Base-by-base conservation (phyloP, 441 rosid species). In the Cnidoscolus chayamansa region DNA sequence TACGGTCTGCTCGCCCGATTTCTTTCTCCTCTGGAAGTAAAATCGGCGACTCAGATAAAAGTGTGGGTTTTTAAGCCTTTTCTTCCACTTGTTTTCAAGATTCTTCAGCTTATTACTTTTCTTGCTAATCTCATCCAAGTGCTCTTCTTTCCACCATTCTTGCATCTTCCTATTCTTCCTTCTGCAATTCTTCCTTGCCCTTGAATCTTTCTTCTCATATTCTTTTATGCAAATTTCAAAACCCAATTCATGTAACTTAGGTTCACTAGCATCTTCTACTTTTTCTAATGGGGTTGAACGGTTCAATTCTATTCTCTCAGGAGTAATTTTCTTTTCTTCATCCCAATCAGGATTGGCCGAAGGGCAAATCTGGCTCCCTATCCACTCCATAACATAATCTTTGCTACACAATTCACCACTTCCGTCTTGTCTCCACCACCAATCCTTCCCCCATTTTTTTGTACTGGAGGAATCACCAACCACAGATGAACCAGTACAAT, bases 341-440 rank as follows among this genome's bases (percentile, higher is more conserved):
- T 86, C 93, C 97, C 97, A 92, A 74, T 86, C 95, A n/a, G 96
- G 89, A 78, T 88, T 90, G 0, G 77, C 51, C 0, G 87, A 84
- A 0, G 91, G 89, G 63, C 88, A 85, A 70, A 93, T 93, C 67
- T 95, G 99, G 82, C 98, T 92, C 49, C 98, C 99, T 56, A 95
- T 92, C 99, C 99, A 95, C 80, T 95, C 99, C 90, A 79, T 88
- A 4, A 95, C 96, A 65, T 95, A 93, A 83, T 95, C 99, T 74
- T 93, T 95, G 67, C 97, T 91, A 68, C 94, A 90, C 74, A 93
- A 74, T 71, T 95, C 99, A 53, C 92, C 96, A 79, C 92, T 92
- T 47, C 94, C 97, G 61, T 92, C 98, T 80, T 95, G 99, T 79
- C 89, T 90, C 98, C 99, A 95, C 99, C 99, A 95, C 99, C 99